A percentile compares a stretch with the other conserved stretches of the same genome.
Conservation (phyloP, 148 eudicot species). For the Chenopodium album region DNA sequence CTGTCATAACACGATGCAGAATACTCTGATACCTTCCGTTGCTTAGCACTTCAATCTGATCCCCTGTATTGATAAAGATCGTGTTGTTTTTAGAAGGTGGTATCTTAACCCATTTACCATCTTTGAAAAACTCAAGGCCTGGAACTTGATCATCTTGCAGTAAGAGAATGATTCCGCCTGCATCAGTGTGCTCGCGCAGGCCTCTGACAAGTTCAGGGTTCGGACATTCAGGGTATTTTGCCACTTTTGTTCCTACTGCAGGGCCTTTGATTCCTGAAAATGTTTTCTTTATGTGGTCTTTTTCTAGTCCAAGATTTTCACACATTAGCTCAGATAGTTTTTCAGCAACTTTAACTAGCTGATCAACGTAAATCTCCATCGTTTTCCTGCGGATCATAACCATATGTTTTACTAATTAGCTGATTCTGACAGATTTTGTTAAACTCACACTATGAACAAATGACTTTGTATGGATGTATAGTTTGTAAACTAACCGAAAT, state of each 20-base stretch:
- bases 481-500: conserved; percentile 37
- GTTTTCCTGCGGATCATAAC: conserved; percentile 44
- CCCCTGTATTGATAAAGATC: conserved; percentile 74
- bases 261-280: conserved; percentile 64
- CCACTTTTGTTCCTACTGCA: conserved; percentile 77
- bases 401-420: not conserved
- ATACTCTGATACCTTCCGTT: conserved; percentile 73
- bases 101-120: conserved; percentile 70
- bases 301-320: conserved; percentile 71
- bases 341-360: conserved; percentile 62
- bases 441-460: not conserved
- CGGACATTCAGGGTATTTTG: conserved; percentile 75
- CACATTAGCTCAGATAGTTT: conserved; percentile 64
- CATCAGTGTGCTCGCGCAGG: conserved; percentile 85
- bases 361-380: conserved; percentile 60
- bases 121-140: conserved; percentile 76
- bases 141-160: conserved; percentile 86
- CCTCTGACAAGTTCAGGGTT: conserved; percentile 72
- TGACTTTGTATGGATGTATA: not conserved
- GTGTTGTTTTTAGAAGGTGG: conserved; percentile 76
- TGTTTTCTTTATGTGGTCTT: conserved; percentile 43
- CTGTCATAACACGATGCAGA: conserved; percentile 69
- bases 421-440: too few species aligned
- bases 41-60: conserved; percentile 72
- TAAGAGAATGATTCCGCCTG: conserved; percentile 83